Evolutionary conservation across 2,329 filamentous ascomycete genomes (phyloP).

Genomic region (Pseudocercospora fuligena): DNA sequence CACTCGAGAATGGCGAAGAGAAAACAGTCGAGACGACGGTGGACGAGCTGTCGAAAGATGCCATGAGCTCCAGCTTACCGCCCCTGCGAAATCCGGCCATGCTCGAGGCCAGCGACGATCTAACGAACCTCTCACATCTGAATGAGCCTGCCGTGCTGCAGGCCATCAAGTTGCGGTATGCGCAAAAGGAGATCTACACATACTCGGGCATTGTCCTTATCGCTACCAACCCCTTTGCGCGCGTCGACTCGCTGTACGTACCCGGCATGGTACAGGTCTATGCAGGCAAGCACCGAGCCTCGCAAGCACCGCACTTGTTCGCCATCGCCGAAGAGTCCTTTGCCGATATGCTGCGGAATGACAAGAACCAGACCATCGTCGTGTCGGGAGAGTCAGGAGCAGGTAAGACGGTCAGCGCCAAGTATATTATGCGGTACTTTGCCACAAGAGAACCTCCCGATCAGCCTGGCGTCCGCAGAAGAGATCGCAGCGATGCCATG

Average conservation of each 20-base stretch:
- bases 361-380: constrained; percentile 96
- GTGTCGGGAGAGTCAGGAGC: constrained; percentile 99
- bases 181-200: constrained; percentile 99
- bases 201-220: constrained; percentile 99
- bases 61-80: constrained; percentile 77
- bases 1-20: constrained; percentile 89
- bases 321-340: constrained; percentile 99
- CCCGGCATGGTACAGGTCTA: constrained; percentile 99
- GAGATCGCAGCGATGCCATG: constrained; percentile 78
- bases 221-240: constrained; percentile 95
- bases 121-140: constrained; percentile 95
- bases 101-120: constrained; percentile 96
- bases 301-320: constrained; percentile 96
- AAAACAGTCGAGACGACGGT: constrained; percentile 79
- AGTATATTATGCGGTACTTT: constrained; percentile 99
- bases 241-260: constrained; percentile 97
- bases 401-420: constrained; percentile 98
- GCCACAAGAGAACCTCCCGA: constrained; percentile 94
- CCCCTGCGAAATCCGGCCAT: constrained; percentile 98
- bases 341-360: constrained; percentile 95
- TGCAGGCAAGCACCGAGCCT: constrained; percentile 92
- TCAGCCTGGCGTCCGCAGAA: constrained; percentile 76
- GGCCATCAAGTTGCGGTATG: constrained; percentile 94
- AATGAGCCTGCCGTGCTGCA: constrained; percentile 98
- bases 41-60: constrained; percentile 75